A percentile compares a stretch with the other conserved stretches of the same genome.
These are phyloP conservation scores for Daedalea quercina DNA, from an alignment of 768 basidiomycete species.

Conservation along the genomic window DNA sequence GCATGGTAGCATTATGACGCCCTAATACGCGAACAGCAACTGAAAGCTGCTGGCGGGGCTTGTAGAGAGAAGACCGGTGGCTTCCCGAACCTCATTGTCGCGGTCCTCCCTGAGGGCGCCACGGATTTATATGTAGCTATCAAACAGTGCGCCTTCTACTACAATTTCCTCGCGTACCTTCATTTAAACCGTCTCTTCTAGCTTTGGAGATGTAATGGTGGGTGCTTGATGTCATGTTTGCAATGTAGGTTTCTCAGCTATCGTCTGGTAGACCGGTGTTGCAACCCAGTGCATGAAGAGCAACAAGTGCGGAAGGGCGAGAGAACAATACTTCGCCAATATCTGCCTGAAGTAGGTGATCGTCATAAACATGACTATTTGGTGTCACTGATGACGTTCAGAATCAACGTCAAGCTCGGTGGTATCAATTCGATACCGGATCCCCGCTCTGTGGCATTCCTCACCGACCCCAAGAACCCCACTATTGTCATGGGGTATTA, in stretches of 20 bases:
- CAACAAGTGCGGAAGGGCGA: constrained; percentile 60
- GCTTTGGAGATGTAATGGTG: constrained; percentile 66
- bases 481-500: constrained; percentile 21
- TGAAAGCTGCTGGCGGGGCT: constrained; percentile 43
- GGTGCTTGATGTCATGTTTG: background rate
- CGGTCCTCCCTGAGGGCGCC: constrained; percentile 66
- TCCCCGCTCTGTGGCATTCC: background rate
- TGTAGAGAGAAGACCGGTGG: constrained; percentile 32
- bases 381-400: background rate
- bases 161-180: too few species aligned
- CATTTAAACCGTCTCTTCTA: too few species aligned
- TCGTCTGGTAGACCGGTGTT: constrained; percentile 49
- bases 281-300: constrained; percentile 76
- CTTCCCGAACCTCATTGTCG: constrained; percentile 53
- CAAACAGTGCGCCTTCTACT: constrained; percentile 59
- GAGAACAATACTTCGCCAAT: constrained; percentile 75
- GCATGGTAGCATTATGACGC: background rate
- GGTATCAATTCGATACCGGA: constrained; percentile 27
- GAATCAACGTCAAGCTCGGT: constrained; percentile 31
- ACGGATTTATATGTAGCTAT: constrained; percentile 75
- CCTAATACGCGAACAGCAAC: constrained; percentile 26
- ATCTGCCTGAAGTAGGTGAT: constrained; percentile 64
- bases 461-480: background rate
- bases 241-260: background rate
- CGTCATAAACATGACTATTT: too few species aligned